Percentiles rank a stretch among this genome's conserved stretches.
phyloP scores from a whole-genome alignment of 2,329 filamentous ascomycete genomes.

The Colletotrichum camelliae region DNA sequence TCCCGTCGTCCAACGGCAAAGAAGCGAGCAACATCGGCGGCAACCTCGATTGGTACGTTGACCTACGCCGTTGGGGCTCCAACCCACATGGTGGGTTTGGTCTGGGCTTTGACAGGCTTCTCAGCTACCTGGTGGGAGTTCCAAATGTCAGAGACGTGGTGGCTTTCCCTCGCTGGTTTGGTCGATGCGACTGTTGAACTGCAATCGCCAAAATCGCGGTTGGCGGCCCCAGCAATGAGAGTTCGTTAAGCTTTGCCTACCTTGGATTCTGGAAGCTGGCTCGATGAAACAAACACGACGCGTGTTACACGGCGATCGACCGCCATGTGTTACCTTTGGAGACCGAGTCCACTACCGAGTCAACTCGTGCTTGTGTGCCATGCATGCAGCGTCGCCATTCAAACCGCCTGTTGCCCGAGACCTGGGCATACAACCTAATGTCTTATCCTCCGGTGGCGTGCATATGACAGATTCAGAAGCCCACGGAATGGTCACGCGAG shows the following conservation, averaged over 20 bases:
- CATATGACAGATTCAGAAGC: neutral
- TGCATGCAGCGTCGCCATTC: neutral
- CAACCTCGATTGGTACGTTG: constrained; percentile 80
- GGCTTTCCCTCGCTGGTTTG: constrained; percentile 79
- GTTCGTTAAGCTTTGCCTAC: constrained; percentile 45
- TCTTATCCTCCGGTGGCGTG: neutral
- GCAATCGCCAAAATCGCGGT: neutral
- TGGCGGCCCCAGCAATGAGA: constrained; percentile 20
- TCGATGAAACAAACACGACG: constrained; percentile 5
- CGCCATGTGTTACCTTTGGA: neutral
- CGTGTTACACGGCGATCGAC: neutral
- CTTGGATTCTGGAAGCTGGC: constrained; percentile 35
- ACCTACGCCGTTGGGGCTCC: constrained; percentile 88
- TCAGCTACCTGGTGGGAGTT: constrained; percentile 84
- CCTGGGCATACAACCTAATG: neutral
- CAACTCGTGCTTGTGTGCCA: neutral
- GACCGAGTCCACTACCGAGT: neutral
- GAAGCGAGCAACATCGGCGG: constrained; percentile 24
- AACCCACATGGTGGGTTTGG: constrained; percentile 92
- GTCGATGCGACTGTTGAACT: constrained; percentile 63
- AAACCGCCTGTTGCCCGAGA: neutral
- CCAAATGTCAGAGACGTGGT: constrained; percentile 85
- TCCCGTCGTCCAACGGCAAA: constrained; percentile 35
- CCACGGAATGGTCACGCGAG: constrained; percentile 9
- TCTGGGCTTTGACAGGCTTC: constrained; percentile 84